These are phyloP conservation scores for Alternaria sp. DNA, from an alignment of 2,329 filamentous ascomycete species.

Conservation along the genomic window DNA sequence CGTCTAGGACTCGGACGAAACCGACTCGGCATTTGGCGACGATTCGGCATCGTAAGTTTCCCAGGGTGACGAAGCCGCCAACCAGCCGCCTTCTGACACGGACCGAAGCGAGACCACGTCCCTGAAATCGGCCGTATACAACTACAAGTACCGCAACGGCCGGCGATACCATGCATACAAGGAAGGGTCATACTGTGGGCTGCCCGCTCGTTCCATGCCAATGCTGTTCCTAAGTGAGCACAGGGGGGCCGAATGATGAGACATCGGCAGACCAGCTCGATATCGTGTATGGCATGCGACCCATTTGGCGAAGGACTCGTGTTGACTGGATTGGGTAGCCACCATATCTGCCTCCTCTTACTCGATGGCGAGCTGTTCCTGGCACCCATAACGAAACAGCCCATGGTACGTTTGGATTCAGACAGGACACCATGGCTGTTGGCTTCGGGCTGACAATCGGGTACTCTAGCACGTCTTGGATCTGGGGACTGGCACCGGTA, in stretches of 20 bases:
- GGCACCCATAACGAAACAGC: slow-evolving; percentile 30
- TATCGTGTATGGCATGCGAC: slow-evolving; percentile 36
- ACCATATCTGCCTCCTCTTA: slow-evolving; percentile 35
- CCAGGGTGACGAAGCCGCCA: neutral
- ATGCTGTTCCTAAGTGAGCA: slow-evolving; percentile 4
- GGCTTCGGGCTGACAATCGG: neutral
- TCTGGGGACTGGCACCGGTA: slow-evolving; percentile 50
- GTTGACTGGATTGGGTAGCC: slow-evolving; percentile 19
- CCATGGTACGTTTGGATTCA: slow-evolving; percentile 18
- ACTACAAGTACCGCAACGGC: slow-evolving; percentile 37
- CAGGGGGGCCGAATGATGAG: slow-evolving; percentile 46
- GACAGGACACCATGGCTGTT: neutral
- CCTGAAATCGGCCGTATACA: slow-evolving; percentile 31
- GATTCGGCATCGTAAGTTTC: slow-evolving; percentile 25
- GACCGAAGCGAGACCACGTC: slow-evolving; percentile 29
- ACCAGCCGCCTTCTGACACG: neutral
- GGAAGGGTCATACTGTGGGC: slow-evolving; percentile 33
- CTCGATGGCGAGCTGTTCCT: slow-evolving; percentile 31
- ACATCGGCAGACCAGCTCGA: slow-evolving; percentile 48
- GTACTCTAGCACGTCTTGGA: slow-evolving; percentile 45
- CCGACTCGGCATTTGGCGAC: slow-evolving; percentile 27
- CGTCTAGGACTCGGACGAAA: slow-evolving; percentile 22
- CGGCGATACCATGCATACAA: slow-evolving; percentile 39
- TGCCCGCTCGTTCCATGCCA: neutral
- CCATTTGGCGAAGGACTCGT: neutral